Evolutionary conservation across 371 early-diverging fungal genomes (phyloP).

Genomic region (Rhizopus delemar): DNA sequence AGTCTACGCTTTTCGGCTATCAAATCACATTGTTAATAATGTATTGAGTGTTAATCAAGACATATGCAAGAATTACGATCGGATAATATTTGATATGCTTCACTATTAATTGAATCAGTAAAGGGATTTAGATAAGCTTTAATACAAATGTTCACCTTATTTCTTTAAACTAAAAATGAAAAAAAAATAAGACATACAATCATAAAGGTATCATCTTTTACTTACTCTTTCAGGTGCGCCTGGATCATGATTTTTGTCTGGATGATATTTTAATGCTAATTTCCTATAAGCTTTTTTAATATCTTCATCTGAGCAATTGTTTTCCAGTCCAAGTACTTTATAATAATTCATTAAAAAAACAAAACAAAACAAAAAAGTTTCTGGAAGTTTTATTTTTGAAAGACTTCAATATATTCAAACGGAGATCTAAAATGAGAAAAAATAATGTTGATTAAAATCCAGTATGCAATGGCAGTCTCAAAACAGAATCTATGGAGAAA

Average conservation of each 20-base stretch:
- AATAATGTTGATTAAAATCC: constrained; percentile 8
- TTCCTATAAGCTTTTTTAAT: constrained; percentile 94
- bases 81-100: constrained; percentile 24
- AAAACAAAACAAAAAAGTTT: not conserved
- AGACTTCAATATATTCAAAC: too few relatives aligned
- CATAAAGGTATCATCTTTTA: constrained; percentile 47
- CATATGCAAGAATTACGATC: constrained; percentile 14
- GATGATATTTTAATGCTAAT: constrained; percentile 80
- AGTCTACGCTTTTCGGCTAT: constrained; percentile 19
- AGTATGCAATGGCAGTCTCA: constrained; percentile 37
- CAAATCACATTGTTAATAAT: not conserved
- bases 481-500: constrained; percentile 30
- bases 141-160: constrained; percentile 11
- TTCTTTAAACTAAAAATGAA: constrained; percentile 17
- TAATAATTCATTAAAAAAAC: constrained; percentile 74
- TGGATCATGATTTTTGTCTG: constrained; percentile 69
- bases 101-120: constrained; percentile 5
- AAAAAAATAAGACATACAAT: constrained; percentile 60
- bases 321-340: constrained; percentile 83
- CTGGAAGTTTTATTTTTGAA: too few relatives aligned
- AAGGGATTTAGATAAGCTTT: not conserved
- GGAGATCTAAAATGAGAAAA: not conserved
- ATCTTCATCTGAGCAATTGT: constrained; percentile 76
- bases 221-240: constrained; percentile 28
- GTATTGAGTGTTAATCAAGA: too few relatives aligned